Evolutionary conservation across 805 yeast species (phyloP), one percentile per base, ranked within the genome.

Genomic region (Suhomyces vadensis): DNA sequence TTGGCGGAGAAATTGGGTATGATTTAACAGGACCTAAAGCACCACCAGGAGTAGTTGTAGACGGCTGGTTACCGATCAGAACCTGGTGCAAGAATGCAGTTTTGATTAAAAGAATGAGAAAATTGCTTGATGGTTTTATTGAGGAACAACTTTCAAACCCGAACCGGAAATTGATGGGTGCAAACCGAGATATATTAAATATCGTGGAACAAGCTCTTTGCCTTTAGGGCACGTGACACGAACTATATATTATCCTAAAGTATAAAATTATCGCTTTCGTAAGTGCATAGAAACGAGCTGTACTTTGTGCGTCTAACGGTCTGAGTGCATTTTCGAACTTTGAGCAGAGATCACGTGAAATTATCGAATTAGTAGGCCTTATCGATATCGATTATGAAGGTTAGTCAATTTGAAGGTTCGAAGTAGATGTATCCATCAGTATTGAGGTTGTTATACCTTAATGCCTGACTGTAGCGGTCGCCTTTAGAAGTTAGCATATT

Each of bases 11-110:
- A 0, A 74, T 86, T 14, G 63, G 71, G 31, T 85, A 82, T 58
- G 87, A 85, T 53, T 52, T 82, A 39, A 59, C 70, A 8, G 57
- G 65, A 6, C 49, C 62, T 24, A 61, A 74, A 0, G 68, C 77
- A 1, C 74, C 82, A 4, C 95, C 96, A 0, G 97, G 97, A 17
- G 78, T 94, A 26, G 81, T 89, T 6, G 67, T 92, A 43, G 96
- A 88, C 53, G 75, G 76, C n/a, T 91, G 98, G 97, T 65, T 88
- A 25, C 95, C 97, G 0, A 75, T 92, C 9, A 74, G 87, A 49
- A 88, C 97, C 1, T 92, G 97, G 97, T 85, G 96, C 51, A 87
- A 94, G 52, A 88, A 91, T 55, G 98, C 91, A 1, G 96, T 92
- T 2, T 67, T 92, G 37, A 75, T 91, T 23, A 85, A 87, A 46